Percentiles rank a stretch among this genome's conserved stretches.
These are phyloP conservation scores for Sporothrix curviconia DNA, from an alignment of 2,329 filamentous ascomycete species.

Conservation along the genomic window DNA sequence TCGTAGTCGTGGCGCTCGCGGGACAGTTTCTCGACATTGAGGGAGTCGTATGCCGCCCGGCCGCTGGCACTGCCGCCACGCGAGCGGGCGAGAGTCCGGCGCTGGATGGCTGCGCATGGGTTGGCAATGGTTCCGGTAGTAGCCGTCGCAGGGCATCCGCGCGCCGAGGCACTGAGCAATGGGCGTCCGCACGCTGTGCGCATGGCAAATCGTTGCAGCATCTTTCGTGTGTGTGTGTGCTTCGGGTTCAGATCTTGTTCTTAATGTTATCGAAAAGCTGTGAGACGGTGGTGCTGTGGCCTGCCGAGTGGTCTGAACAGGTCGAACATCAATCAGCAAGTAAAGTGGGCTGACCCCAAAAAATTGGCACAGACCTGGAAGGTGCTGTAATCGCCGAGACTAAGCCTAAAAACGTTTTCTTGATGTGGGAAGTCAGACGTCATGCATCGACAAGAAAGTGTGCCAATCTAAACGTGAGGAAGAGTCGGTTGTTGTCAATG, in stretches of 20 bases:
- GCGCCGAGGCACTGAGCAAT: constrained; percentile 20
- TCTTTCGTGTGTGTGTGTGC: not conserved
- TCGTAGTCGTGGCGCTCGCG: constrained; percentile 43
- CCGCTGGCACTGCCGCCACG: constrained; percentile 17
- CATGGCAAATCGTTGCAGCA: constrained; percentile 3
- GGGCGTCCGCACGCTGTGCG: constrained; percentile 18
- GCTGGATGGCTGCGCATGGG: constrained; percentile 14
- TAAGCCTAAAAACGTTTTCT: no score
- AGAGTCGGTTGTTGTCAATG: no score
- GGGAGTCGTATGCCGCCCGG: constrained; percentile 36
- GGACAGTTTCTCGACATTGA: constrained; percentile 45
- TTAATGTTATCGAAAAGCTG: no score
- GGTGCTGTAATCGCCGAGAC: no score
- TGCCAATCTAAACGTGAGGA: no score
- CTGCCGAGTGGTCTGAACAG: no score
- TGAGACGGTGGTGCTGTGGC: no score
- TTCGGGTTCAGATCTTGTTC: not conserved
- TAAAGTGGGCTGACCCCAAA: constrained; percentile 6
- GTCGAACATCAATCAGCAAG: no score
- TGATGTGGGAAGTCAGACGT: no score
- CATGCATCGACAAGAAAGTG: no score
- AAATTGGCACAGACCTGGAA: no score
- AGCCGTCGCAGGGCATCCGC: constrained; percentile 14
- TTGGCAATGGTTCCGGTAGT: not conserved
- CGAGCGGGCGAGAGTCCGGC: constrained; percentile 32